Percentiles rank a stretch among this genome's conserved stretches.
Evolutionary conservation across 2,329 filamentous ascomycete species (phyloP).

Genomic region (Aspergillus melleus): DNA sequence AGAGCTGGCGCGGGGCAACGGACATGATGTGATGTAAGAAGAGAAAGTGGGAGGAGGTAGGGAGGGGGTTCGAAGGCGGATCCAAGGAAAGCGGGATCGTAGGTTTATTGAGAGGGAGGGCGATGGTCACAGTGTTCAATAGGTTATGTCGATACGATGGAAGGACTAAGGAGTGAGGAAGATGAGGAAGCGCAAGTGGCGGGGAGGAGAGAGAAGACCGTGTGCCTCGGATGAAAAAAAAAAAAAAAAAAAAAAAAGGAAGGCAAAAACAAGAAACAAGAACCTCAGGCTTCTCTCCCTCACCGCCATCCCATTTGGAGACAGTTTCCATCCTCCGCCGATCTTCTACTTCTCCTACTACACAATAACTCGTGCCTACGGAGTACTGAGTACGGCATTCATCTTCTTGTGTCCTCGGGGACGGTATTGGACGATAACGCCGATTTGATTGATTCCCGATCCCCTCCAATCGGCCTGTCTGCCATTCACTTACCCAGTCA

Average conservation of each 20-base stretch:
- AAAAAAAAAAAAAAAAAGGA: background rate
- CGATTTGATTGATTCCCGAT: no score
- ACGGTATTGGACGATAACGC: no score
- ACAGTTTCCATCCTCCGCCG: background rate
- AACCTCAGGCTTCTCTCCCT: background rate
- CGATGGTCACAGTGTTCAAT: no score
- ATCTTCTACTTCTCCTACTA: background rate
- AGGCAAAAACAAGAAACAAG: background rate
- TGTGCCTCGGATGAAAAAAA: no score
- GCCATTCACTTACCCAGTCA: constrained; percentile 7
- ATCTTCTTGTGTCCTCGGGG: no score
- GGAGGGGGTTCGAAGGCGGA: background rate
- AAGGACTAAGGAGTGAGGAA: background rate
- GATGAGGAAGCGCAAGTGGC: background rate
- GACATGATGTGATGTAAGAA: constrained; percentile 27
- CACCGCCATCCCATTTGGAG: background rate
- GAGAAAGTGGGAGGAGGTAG: constrained; percentile 2
- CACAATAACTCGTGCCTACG: no score
- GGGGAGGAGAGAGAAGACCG: background rate
- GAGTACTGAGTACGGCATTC: no score
- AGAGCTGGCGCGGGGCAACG: constrained; percentile 62
- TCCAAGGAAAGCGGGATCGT: background rate
- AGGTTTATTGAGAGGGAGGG: no score
- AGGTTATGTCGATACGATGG: no score
- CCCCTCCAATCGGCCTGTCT: background rate